These are phyloP conservation scores for Leishmania arabica DNA, from an alignment of 208 protist genomes.

Conservation along the genomic window DNA sequence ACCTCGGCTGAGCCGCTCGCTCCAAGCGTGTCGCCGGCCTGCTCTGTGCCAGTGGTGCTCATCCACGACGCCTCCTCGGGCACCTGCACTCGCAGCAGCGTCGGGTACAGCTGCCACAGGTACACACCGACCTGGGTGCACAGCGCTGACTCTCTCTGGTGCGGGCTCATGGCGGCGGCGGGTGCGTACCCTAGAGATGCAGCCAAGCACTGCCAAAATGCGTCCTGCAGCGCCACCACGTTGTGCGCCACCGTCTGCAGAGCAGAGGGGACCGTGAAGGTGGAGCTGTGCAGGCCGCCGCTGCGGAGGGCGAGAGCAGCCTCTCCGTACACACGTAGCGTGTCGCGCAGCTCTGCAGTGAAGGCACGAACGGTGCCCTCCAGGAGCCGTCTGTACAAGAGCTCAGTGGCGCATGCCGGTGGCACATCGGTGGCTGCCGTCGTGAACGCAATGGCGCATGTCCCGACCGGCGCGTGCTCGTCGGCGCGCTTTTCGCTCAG, in stretches of 20 bases:
- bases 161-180: not conserved
- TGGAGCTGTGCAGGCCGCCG: constrained; percentile 12
- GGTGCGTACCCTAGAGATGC: not conserved
- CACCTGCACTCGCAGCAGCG: constrained; percentile 25
- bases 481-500: not conserved
- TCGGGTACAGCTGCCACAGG: constrained; percentile 23
- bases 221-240: constrained; percentile 11
- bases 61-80: constrained; percentile 23
- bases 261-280: not conserved
- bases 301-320: constrained; percentile 14
- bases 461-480: not conserved
- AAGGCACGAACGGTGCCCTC: constrained; percentile 14
- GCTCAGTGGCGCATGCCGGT: not conserved
- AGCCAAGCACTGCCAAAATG: constrained; percentile 6
- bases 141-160: not conserved
- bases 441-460: not conserved
- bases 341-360: constrained; percentile 9
- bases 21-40: constrained; percentile 7
- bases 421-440: not conserved
- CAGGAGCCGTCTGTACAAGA: constrained; percentile 17
- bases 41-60: constrained; percentile 4
- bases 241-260: constrained; percentile 21
- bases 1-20: constrained; percentile 1
- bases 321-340: constrained; percentile 13
- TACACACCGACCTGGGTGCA: constrained; percentile 4